Conservation (phyloP, 2,329 filamentous ascomycete species). For the Ophiocordyceps sinensis region DNA sequence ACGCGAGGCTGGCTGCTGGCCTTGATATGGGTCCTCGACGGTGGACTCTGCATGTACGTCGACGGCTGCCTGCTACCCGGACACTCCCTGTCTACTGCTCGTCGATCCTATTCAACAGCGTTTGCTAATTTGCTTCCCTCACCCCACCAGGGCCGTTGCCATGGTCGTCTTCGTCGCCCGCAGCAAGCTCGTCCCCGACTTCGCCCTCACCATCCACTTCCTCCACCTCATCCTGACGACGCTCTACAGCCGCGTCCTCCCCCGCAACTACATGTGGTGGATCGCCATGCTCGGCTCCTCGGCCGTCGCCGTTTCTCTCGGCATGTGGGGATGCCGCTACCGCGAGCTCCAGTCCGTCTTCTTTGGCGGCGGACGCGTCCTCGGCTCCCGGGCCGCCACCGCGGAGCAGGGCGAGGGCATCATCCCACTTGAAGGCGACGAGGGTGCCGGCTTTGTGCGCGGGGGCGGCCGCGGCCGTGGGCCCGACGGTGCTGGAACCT, state of each 20-base stretch:
- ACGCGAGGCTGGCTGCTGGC: conserved; percentile 46
- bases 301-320: conserved; percentile 39
- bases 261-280: conserved; percentile 81
- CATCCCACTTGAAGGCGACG: conserved; percentile 19
- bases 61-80: no score
- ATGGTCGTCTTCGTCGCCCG: conserved; percentile 74
- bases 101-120: no score
- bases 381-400: conserved; percentile 11
- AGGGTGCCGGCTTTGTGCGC: conserved; percentile 25
- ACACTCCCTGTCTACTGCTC: no score
- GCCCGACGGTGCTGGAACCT: conserved; percentile 41
- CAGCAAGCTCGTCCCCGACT: conserved; percentile 90
- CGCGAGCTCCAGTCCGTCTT: conserved; percentile 78
- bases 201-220: conserved; percentile 76
- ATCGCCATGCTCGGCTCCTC: conserved; percentile 34
- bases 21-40: conserved; percentile 42
- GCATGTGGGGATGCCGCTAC: conserved; percentile 85
- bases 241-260: conserved; percentile 64
- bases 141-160: conserved; percentile 53
- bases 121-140: background rate
- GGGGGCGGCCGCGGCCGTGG: conserved; percentile 33
- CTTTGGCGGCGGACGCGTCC: conserved; percentile 50
- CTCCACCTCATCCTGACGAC: conserved; percentile 66
- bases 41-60: conserved; percentile 35
- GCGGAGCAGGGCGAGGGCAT: conserved; percentile 14